Evolutionary conservation across 306 rosid genomes (phyloP), one percentile per base, ranked within the genome.

Genomic region (Vigna hirtella): DNA sequence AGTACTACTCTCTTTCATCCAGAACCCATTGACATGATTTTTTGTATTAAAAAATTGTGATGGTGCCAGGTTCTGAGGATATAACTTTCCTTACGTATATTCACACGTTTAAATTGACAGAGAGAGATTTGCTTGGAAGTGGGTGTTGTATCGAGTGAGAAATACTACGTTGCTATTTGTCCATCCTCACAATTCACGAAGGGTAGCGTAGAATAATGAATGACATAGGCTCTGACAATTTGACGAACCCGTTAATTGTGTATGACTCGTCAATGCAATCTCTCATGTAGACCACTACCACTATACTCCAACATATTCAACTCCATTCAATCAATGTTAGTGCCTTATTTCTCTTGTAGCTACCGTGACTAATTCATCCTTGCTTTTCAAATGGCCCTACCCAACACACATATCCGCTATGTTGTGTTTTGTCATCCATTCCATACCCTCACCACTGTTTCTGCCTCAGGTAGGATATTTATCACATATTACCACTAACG

Each of bases 191-290:
- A 38, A 38, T 38, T 38, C 43, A 38, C 2, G 2, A 38, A 38
- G 43, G 43, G 9, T 38, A 38, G 43, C 43, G 13, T 42, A 42
- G 3, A 59, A 5, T 2, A 61, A 61, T 61, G 22, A 48, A 28
- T 12, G 36, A 0, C 50, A 15, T 45, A 45, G 4, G 5, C 28
- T 7, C 74, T 28, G 74, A 73, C 68, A 73, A 47, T 5, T 74
- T 32, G 30, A 57, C 48, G 30, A 24, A 68, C 55, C 58, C 71
- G 30, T 74, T 75, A 50, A 75, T 68, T 75, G 68, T 17, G 66
- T 62, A 51, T 70, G 67, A 53, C 59, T 74, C 18, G 66, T 84
- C 79, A 76, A 64, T 77, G 61, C 59, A 50, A 66, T 73, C 66
- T 32, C 24, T 17, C 9, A 16, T 15, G 3, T 16, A 50, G 6